Evolutionary conservation across 2,329 filamentous ascomycete genomes (phyloP).

Genomic region (Fusarium gaditjirri): DNA sequence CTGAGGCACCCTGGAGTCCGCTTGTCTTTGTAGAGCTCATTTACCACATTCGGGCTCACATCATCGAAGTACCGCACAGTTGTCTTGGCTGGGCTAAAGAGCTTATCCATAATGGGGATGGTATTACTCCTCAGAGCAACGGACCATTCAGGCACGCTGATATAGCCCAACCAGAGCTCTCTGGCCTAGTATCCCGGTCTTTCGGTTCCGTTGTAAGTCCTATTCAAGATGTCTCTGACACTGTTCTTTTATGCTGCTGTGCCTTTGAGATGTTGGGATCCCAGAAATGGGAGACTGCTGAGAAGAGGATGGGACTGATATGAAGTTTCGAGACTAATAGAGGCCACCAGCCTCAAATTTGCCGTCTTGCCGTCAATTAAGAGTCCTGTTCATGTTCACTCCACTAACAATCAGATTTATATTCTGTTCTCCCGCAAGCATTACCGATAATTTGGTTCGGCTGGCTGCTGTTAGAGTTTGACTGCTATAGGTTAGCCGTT

Average conservation of each 20-base stretch:
- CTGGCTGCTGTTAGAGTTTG: not conserved
- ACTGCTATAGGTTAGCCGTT: not conserved
- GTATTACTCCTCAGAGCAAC: not conserved
- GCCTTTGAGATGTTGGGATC: not conserved
- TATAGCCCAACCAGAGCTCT: not conserved
- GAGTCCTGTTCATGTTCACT: not conserved
- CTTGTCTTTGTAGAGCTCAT: not conserved
- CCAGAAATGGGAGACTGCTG: not conserved
- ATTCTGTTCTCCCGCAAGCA: not conserved
- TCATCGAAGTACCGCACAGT: not conserved
- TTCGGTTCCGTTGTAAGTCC: not conserved
- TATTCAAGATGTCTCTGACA: not conserved
- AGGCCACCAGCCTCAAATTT: not conserved
- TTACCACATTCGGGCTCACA: not conserved
- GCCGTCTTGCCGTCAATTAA: rapidly evolving
- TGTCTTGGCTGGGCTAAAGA: not conserved
- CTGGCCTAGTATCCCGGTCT: not conserved
- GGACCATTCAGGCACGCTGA: not conserved
- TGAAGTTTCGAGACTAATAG: not conserved
- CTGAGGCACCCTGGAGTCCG: not conserved
- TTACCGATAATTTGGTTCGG: not conserved
- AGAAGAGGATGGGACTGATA: not conserved
- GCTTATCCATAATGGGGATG: not conserved
- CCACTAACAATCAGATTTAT: too few species aligned
- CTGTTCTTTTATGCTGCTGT: not conserved